Evolutionary conservation across 495 filamentous ascomycete genomes (phyloP).

Genomic region (Aspergillus homomorphus): DNA sequence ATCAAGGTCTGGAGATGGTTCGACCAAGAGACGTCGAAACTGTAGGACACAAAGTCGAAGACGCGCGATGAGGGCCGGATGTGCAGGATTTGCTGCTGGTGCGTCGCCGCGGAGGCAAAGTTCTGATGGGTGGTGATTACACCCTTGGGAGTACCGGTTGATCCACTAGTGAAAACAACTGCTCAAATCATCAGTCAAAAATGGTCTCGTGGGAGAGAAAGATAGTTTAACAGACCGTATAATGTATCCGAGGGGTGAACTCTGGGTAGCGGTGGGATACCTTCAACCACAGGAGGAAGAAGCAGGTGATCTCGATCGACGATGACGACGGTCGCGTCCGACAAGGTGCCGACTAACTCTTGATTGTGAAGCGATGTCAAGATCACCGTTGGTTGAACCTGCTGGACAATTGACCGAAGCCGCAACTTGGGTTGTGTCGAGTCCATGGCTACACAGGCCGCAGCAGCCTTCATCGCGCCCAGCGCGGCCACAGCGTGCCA

Average conservation of each 20-base stretch:
- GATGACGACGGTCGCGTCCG: no score
- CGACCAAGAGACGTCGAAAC: conserved; percentile 45
- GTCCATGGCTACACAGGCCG: conserved; percentile 12
- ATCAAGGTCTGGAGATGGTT: conserved; percentile 42
- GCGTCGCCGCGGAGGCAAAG: conserved; percentile 26
- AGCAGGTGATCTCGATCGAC: no score
- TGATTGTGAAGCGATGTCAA: no score
- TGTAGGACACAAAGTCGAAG: conserved; percentile 46
- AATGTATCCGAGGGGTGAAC: no score
- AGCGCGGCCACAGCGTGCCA: conserved; percentile 30
- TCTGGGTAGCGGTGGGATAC: no score
- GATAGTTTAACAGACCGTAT: neutral
- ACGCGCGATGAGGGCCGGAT: conserved; percentile 27
- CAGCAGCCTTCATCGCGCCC: conserved; percentile 52
- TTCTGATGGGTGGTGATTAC: conserved; percentile 47
- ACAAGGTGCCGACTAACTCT: no score
- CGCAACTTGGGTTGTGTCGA: neutral
- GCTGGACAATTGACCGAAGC: neutral
- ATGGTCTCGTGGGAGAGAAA: neutral
- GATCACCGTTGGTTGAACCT: neutral
- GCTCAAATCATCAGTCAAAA: conserved; percentile 19
- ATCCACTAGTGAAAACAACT: conserved; percentile 46
- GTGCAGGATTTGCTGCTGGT: no score
- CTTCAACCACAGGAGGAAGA: no score
- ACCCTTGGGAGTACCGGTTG: conserved; percentile 47